Percentiles rank a stretch among this genome's conserved stretches.
Evolutionary conservation across 768 basidiomycete genomes (phyloP).

Genomic region (Suillus ampliporus): DNA sequence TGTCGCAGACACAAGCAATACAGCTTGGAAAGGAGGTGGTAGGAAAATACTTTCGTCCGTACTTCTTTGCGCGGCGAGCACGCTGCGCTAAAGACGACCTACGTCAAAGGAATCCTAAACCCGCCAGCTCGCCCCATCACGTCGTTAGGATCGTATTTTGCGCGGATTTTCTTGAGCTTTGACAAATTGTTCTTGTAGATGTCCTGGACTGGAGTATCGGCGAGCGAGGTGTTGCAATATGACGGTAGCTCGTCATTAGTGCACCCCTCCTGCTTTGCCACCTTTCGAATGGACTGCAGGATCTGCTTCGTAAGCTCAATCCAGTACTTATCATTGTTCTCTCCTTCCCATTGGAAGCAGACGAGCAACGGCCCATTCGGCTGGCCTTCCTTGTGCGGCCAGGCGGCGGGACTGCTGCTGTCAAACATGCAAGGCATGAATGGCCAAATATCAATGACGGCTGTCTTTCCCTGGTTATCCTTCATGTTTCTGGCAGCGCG

Average conservation of each 20-base stretch:
- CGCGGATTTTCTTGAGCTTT: slow-evolving; percentile 5
- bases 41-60: too few species aligned
- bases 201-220: slow-evolving; percentile 4
- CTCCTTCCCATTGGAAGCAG: slow-evolving; percentile 21
- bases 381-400: slow-evolving; percentile 17
- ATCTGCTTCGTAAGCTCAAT: slow-evolving; percentile 8
- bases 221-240: slow-evolving; percentile 18
- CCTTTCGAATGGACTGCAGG: neutral
- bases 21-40: neutral
- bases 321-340: slow-evolving; percentile 19
- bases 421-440: slow-evolving; percentile 22
- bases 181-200: slow-evolving; percentile 17
- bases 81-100: too few species aligned
- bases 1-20: neutral
- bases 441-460: slow-evolving; percentile 21
- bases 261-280: neutral
- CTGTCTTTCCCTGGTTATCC: slow-evolving; percentile 4
- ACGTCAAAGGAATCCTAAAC: slow-evolving; percentile 22
- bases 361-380: slow-evolving; percentile 22
- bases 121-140: slow-evolving; percentile 23
- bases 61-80: neutral
- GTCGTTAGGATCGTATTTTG: slow-evolving; percentile 16
- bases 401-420: slow-evolving; percentile 15
- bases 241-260: slow-evolving; percentile 10
- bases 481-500: slow-evolving; percentile 1